A percentile compares a stretch with the other conserved stretches of the same genome.
Evolutionary conservation across 805 yeast species (phyloP).

Genomic region (Grigorovia humatica): DNA sequence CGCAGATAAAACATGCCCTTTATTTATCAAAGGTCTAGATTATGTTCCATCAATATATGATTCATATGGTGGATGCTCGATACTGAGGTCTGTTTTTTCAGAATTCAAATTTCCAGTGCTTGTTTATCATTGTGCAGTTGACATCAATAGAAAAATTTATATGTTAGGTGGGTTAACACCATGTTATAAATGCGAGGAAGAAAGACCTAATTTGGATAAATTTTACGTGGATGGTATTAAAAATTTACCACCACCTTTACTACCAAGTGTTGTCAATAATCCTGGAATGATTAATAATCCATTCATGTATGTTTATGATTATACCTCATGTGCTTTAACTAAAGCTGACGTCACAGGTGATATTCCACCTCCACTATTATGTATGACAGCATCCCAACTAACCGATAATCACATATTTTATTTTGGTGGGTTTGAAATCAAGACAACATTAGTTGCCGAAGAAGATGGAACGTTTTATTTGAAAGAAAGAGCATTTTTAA

Average conservation of each 20-base stretch:
- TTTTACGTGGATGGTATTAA: conserved; percentile 30
- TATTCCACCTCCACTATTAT: conserved; percentile 43
- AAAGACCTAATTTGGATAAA: conserved; percentile 28
- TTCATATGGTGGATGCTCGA: conserved; percentile 19
- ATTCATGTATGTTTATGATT: conserved; percentile 29
- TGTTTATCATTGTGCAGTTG: conserved; percentile 35
- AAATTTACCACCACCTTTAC: conserved; percentile 39
- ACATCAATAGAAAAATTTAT: conserved; percentile 30
- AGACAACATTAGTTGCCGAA: conserved; percentile 23
- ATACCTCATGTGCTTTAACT: conserved; percentile 32
- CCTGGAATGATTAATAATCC: conserved; percentile 34
- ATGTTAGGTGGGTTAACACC: conserved; percentile 38
- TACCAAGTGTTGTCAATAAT: conserved; percentile 32
- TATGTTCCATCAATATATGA: conserved; percentile 18
- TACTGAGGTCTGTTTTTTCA: conserved; percentile 28
- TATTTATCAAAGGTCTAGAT: conserved; percentile 17
- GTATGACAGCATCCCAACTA: conserved; percentile 39
- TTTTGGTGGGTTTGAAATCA: conserved; percentile 59
- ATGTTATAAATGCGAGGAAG: conserved; percentile 17
- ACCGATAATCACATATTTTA: conserved; percentile 48
- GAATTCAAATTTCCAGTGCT: conserved; percentile 34
- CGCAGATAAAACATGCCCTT: conserved; percentile 13
- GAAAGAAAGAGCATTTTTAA: conserved; percentile 37
- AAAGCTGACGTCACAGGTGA: conserved; percentile 31
- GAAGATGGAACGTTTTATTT: conserved; percentile 28